Evolutionary conservation across 2,329 filamentous ascomycete genomes (phyloP).

Genomic region (Curvularia spicifera): DNA sequence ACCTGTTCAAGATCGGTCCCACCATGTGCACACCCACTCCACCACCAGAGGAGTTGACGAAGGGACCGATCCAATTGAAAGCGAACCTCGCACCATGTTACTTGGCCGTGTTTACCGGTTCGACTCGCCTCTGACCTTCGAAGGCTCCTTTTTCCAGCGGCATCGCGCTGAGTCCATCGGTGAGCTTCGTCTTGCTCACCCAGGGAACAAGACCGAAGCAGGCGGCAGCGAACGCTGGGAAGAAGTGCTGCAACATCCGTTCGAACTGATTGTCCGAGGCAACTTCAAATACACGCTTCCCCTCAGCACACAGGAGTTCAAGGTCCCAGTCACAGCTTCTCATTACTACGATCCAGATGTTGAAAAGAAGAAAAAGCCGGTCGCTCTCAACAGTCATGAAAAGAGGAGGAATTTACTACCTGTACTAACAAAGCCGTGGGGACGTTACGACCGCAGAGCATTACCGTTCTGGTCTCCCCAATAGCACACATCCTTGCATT

Average conservation of each 20-base stretch:
- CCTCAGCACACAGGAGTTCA: conserved; percentile 61
- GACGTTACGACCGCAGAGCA: conserved; percentile 41
- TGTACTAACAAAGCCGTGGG: conserved; percentile 36
- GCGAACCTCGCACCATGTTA: conserved; percentile 79
- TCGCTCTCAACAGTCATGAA: conserved; percentile 11
- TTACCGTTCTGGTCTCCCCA: conserved; percentile 17
- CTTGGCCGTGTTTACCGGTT: conserved; percentile 88
- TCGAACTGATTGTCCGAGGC: conserved; percentile 90
- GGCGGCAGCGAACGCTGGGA: conserved; percentile 89
- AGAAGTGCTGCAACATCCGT: conserved; percentile 85
- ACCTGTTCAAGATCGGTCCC: conserved; percentile 24
- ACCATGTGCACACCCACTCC: conserved; percentile 1
- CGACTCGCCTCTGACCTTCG: conserved; percentile 86
- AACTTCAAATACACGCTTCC: conserved; percentile 81
- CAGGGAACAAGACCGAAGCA: conserved; percentile 84
- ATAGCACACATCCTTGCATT: conserved; percentile 25
- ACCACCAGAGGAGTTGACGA: conserved; percentile 52
- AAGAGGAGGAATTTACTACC: conserved; percentile 16
- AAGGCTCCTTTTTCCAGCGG: conserved; percentile 84
- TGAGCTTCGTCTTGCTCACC: conserved; percentile 79
- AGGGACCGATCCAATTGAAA: conserved; percentile 68
- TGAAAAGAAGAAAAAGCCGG: conserved; percentile 43
- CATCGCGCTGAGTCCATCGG: conserved; percentile 75
- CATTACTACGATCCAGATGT: conserved; percentile 47
- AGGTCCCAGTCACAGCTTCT: conserved; percentile 56